phyloP scores from a whole-genome alignment of 106 monocot genomes.

The Alisma plantagoaquatica region DNA sequence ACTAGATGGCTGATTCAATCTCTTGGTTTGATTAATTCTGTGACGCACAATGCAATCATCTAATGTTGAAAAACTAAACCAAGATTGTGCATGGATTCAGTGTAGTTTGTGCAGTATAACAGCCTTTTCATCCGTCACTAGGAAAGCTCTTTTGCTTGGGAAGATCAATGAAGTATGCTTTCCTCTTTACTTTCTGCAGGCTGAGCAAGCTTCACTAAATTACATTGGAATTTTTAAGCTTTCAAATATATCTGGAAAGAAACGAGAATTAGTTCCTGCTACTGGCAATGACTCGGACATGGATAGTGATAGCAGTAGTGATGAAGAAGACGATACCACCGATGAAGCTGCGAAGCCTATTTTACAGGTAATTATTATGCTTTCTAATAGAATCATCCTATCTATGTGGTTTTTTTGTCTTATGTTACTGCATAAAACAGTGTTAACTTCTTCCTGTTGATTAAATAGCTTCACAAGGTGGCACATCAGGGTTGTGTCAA shows the following conservation, averaged over 20 bases:
- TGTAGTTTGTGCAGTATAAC: too few species aligned
- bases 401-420: neutral
- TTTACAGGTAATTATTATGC: slow-evolving; percentile 33
- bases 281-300: slow-evolving; percentile 40
- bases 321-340: slow-evolving; percentile 54
- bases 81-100: too few species aligned
- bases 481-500: slow-evolving; percentile 93
- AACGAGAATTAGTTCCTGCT: slow-evolving; percentile 59
- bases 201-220: slow-evolving; percentile 70
- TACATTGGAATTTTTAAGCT: slow-evolving; percentile 91
- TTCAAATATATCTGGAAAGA: slow-evolving; percentile 85
- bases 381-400: neutral
- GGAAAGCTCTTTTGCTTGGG: too few species aligned
- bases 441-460: neutral
- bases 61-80: too few species aligned
- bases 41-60: too few species aligned
- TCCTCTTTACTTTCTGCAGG: slow-evolving; percentile 30
- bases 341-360: slow-evolving; percentile 48
- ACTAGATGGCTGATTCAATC: too few species aligned
- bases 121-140: too few species aligned
- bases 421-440: too few species aligned
- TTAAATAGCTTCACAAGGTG: slow-evolving; percentile 62
- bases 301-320: slow-evolving; percentile 71
- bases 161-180: too few species aligned
- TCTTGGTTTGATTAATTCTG: too few species aligned